Evolutionary conservation across 352 stramenopile genomes (phyloP).

Genomic region (Pythium volutum): DNA sequence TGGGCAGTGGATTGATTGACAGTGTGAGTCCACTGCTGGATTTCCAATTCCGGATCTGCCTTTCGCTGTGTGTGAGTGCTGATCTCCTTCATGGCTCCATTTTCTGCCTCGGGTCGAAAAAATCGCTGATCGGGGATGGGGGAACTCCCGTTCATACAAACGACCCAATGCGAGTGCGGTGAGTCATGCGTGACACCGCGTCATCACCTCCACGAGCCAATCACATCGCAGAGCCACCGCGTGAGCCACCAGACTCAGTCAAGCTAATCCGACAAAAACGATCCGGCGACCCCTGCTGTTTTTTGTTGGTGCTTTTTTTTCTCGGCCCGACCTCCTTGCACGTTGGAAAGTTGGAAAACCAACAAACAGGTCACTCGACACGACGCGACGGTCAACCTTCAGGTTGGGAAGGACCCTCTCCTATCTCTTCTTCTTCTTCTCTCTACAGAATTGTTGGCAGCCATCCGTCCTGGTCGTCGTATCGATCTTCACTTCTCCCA

Average conservation of each 20-base stretch:
- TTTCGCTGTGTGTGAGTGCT: too few species aligned
- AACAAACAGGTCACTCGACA: slow-evolving; percentile 25
- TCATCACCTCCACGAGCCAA: slow-evolving; percentile 21
- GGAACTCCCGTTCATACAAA: neutral
- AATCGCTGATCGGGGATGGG: neutral
- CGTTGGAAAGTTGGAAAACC: neutral
- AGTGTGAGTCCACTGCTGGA: neutral
- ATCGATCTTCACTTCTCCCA: neutral
- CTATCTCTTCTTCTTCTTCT: too few species aligned
- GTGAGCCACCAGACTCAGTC: slow-evolving; percentile 14
- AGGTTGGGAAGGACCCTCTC: neutral
- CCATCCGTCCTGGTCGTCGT: neutral
- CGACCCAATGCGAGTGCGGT: slow-evolving; percentile 4
- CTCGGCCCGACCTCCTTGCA: neutral
- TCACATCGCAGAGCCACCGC: slow-evolving; percentile 11
- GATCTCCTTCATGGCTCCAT: too few species aligned
- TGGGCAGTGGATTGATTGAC: too few species aligned
- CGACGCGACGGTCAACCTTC: slow-evolving; percentile 1
- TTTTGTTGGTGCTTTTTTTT: too few species aligned
- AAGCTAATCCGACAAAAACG: slow-evolving; percentile 24
- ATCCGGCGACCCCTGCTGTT: neutral
- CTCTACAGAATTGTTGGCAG: neutral
- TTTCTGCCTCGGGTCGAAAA: too few species aligned
- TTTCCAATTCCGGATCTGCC: neutral
- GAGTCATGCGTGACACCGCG: slow-evolving; percentile 21